Base-by-base conservation (phyloP, 768 basidiomycete genomes). In the Leccinellum albellum region DNA sequence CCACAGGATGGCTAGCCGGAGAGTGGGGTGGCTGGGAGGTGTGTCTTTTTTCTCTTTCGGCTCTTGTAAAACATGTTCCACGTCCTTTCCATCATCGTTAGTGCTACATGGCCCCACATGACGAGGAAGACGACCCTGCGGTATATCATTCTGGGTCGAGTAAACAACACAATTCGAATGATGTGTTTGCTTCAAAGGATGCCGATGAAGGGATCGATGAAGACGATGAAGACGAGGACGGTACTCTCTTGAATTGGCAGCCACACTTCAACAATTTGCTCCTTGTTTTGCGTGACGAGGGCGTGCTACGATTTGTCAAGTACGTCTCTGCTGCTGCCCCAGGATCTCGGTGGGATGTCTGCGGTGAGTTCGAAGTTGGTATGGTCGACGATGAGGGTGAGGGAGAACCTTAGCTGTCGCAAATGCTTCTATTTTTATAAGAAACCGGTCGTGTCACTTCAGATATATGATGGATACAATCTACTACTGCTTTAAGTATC, bases 21-120 rank as follows among this genome's bases (percentile, higher is more conserved):
- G 85, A 85, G 61, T 91, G 86, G 84, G 96, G 96, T 48, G 96
- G 91, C 17, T 98, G 95, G 94, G 94, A 98, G 82, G 91, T 90
- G 57, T 4, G 80, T 68, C 21, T 50, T 24, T 13, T 37, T 49
- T 47, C 44, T 7, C 13, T 14, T 35, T 28, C 9, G 3, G 3
- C 3, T 24, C 37, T 32, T 14, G 45, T 12, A 24, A 35, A 24
- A 14, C 12, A 10, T 9, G 23, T 8, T 47, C 35, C 20, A 57
- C 58, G 29, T 32, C 40, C 28, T 46, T 8, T 6, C 40, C 40
- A 20, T 12, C 13, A 0, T 55, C 14, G 21, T 51, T 60, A 93
- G 88, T 94, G 94, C 68, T 98, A 98, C 72, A 89, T 97, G 83
- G 90, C 94, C 2, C 91, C 92, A 42, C 93, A 96, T 61, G 88